Evolutionary conservation across 805 yeast species (phyloP).

Genomic region (Ogataea parapolymorpha): DNA sequence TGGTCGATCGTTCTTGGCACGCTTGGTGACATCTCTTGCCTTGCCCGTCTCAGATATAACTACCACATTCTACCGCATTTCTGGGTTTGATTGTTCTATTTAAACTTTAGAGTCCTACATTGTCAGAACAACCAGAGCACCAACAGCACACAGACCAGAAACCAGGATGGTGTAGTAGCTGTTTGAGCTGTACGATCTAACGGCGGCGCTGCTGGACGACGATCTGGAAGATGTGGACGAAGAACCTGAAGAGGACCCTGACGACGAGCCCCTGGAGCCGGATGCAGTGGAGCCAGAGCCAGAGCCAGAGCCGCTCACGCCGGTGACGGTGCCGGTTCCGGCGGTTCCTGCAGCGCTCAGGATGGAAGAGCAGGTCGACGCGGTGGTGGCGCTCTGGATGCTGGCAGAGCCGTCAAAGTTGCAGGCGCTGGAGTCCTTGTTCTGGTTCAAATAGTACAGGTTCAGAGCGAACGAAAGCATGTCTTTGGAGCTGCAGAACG

Average conservation of each 20-base stretch:
- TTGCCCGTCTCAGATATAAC: too few species aligned
- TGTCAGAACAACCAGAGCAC: conserved; percentile 22
- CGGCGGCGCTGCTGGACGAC: conserved; percentile 6
- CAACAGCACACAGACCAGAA: conserved; percentile 18
- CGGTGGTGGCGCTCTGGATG: conserved; percentile 44
- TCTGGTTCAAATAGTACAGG: conserved; percentile 54
- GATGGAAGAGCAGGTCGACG: conserved; percentile 52
- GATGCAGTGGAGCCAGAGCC: conserved; percentile 19
- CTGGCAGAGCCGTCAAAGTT: conserved; percentile 68
- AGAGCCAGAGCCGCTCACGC: conserved; percentile 37
- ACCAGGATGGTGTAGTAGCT: conserved; percentile 6
- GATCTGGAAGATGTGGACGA: neutral
- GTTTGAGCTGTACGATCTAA: conserved; percentile 7
- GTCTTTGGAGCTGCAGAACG: conserved; percentile 67
- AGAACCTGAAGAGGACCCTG: conserved; percentile 9
- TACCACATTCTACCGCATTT: too few species aligned
- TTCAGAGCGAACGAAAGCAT: conserved; percentile 63
- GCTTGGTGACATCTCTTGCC: too few species aligned
- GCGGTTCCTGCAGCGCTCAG: conserved; percentile 64
- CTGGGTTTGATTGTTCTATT: neutral
- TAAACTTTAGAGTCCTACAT: conserved; percentile 14
- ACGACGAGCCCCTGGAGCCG: conserved; percentile 15
- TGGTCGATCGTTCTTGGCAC: neutral
- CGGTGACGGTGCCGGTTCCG: conserved; percentile 64
- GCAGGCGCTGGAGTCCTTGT: conserved; percentile 50